Conservation (phyloP, 345 rosid species). For the Rhodamnia argentea region DNA sequence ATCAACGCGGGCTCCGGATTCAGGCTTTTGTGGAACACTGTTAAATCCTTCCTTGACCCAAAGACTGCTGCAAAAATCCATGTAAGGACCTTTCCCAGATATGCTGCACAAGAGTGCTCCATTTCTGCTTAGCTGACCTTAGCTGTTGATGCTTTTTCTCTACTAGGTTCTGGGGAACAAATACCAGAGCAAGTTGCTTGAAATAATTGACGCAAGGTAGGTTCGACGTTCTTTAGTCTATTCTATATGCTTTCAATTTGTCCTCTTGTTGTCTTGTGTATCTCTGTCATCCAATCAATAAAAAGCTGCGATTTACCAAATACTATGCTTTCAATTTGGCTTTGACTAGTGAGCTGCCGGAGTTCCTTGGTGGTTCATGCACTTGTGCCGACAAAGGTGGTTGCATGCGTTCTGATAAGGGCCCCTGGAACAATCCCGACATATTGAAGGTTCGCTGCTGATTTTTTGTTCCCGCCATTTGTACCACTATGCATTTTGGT, state of each 20-base stretch:
- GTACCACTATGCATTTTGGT: neutral
- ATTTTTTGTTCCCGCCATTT: neutral
- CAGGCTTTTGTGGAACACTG: conserved; percentile 77
- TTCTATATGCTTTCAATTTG: neutral
- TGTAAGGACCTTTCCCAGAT: conserved; percentile 19
- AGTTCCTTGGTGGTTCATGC: conserved; percentile 84
- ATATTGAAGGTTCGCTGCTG: conserved; percentile 39
- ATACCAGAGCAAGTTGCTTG: conserved; percentile 89
- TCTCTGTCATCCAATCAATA: neutral
- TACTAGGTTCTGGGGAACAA: conserved; percentile 83
- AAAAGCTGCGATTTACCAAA: neutral
- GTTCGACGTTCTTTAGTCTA: neutral
- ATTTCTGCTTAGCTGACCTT: neutral
- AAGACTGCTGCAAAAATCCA: conserved; percentile 85
- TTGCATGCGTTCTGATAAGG: conserved; percentile 91
- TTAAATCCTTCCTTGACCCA: conserved; percentile 77
- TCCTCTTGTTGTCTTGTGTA: neutral
- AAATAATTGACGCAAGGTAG: conserved; percentile 66
- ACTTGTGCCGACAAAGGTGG: conserved; percentile 83
- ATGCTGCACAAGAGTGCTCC: neutral
- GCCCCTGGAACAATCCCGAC: conserved; percentile 88
- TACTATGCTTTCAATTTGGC: neutral
- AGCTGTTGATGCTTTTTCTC: neutral
- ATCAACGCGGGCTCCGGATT: conserved; percentile 93
- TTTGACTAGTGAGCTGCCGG: conserved; percentile 66